Conservation (phyloP, 176 grass and related monocot genomes). For the Aegilops longissima region DNA sequence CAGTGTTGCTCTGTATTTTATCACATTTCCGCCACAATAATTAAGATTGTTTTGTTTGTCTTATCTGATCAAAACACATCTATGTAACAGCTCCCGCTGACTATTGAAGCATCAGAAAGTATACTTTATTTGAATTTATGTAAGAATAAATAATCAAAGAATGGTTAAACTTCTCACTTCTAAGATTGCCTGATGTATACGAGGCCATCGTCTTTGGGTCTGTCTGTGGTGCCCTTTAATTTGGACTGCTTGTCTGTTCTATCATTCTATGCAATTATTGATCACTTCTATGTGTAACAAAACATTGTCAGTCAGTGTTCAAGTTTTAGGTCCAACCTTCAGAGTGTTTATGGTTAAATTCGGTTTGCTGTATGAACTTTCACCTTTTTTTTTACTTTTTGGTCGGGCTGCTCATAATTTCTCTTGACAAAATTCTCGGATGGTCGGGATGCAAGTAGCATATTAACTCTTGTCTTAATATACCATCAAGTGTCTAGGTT, state of each 20-base stretch:
- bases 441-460: background rate
- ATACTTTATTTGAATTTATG: background rate
- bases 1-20: background rate
- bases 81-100: background rate
- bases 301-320: background rate
- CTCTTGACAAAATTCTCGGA: background rate
- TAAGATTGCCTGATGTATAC: background rate
- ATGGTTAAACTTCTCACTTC: slow-evolving; percentile 2
- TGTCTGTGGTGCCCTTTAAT: background rate
- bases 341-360: background rate
- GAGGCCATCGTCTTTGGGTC: background rate
- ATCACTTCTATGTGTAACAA: background rate
- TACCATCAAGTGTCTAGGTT: background rate
- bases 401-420: background rate
- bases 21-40: background rate
- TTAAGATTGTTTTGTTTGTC: too few relatives aligned
- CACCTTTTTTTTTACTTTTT: background rate
- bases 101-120: background rate
- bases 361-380: background rate
- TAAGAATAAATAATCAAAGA: background rate
- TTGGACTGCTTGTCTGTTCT: background rate
- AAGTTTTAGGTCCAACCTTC: background rate
- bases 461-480: background rate
- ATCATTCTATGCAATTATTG: background rate
- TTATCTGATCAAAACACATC: too few relatives aligned